Evolutionary conservation across 2,329 filamentous ascomycete genomes (phyloP).

Genomic region (Stagonosporopsis cucurbitacearum): DNA sequence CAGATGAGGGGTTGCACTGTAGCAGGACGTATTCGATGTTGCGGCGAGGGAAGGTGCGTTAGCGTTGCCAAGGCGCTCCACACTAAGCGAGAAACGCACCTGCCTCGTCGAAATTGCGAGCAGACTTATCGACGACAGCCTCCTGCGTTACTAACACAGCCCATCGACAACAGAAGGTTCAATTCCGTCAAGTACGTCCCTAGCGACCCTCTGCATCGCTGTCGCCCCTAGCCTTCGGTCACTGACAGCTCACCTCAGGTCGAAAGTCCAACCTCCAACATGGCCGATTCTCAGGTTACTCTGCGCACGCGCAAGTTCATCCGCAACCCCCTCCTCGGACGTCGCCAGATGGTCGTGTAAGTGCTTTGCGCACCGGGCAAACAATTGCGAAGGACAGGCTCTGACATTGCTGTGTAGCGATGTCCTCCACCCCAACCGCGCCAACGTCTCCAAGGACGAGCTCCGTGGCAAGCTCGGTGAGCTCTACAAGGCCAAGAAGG

Average conservation of each 20-base stretch:
- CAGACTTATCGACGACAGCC: constrained; percentile 21
- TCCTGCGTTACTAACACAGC: constrained; percentile 33
- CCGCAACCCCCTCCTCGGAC: constrained; percentile 97
- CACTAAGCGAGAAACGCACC: constrained; percentile 20
- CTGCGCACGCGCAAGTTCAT: constrained; percentile 99
- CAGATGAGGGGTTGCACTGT: neutral
- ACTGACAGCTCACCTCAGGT: constrained; percentile 37
- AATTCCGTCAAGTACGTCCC: constrained; percentile 43
- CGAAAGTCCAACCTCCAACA: constrained; percentile 60
- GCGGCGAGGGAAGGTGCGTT: constrained; percentile 4
- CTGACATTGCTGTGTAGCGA: constrained; percentile 69
- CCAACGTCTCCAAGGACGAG: constrained; percentile 99
- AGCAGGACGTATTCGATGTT: constrained; percentile 2
- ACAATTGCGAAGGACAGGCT: constrained; percentile 27
- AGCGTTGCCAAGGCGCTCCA: constrained; percentile 10
- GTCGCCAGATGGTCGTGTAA: constrained; percentile 99
- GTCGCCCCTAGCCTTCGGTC: constrained; percentile 10
- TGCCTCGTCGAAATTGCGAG: constrained; percentile 8
- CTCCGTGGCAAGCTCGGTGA: constrained; percentile 92
- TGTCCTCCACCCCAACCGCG: constrained; percentile 97
- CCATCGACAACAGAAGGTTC: constrained; percentile 42
- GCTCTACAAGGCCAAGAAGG: constrained; percentile 98
- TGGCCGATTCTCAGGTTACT: constrained; percentile 76
- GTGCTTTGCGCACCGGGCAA: constrained; percentile 33
- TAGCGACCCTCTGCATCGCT: constrained; percentile 15